Percentiles rank a stretch among this genome's conserved stretches.
Conservation (phyloP, 1,284 basidiomycete genomes). For the Trametes versicolor region DNA sequence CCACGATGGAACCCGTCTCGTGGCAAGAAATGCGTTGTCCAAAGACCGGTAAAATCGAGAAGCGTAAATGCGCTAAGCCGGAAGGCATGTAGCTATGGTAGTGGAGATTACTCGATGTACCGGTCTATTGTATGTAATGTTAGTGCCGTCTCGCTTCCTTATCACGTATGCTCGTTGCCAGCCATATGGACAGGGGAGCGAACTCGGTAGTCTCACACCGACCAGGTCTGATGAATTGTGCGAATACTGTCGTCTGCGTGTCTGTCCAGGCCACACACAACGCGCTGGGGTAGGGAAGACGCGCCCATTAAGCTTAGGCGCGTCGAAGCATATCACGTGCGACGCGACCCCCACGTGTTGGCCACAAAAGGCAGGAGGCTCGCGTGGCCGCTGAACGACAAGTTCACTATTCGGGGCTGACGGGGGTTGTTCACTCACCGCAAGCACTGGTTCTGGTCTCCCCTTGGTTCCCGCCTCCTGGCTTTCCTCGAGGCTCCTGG, state of each 20-base stretch:
- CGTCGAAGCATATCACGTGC: slow-evolving; percentile 24
- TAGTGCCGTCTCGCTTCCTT: neutral
- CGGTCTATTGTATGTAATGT: slow-evolving; percentile 2
- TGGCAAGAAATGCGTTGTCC: slow-evolving; percentile 95
- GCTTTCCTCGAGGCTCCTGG: slow-evolving; percentile 35
- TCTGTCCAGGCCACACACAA: too few relatives aligned
- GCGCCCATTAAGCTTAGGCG: slow-evolving; percentile 19
- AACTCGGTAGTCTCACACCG: neutral
- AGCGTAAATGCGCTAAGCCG: slow-evolving; percentile 91
- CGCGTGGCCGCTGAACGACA: slow-evolving; percentile 39
- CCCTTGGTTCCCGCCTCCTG: slow-evolving; percentile 19
- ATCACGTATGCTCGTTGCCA: neutral
- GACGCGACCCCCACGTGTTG: slow-evolving; percentile 24
- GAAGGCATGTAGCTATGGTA: slow-evolving; percentile 50
- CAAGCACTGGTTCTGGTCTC: slow-evolving; percentile 24
- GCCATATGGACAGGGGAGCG: neutral
- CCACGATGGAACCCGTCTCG: slow-evolving; percentile 84
- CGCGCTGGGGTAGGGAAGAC: neutral
- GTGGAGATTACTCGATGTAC: neutral
- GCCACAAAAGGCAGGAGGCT: slow-evolving; percentile 29
- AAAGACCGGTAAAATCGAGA: slow-evolving; percentile 83
- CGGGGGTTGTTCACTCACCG: slow-evolving; percentile 35
- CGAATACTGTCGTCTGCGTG: neutral
- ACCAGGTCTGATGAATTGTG: too few relatives aligned
- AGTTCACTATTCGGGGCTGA: slow-evolving; percentile 39